Conservation (phyloP, 495 filamentous ascomycete species). For the Halenospora varia region DNA sequence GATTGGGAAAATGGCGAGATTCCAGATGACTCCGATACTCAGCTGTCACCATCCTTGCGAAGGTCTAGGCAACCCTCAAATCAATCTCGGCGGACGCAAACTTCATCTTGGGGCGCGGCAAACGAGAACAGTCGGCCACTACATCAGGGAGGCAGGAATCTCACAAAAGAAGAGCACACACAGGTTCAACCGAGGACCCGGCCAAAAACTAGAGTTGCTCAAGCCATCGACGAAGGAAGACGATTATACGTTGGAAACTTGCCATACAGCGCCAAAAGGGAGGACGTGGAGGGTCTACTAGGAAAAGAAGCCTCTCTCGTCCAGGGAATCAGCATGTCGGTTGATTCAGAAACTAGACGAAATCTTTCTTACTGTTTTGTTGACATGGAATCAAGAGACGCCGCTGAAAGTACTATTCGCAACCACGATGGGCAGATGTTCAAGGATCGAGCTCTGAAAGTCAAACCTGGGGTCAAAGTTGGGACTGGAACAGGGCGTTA, state of each 20-base stretch:
- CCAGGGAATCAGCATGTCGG: conserved; percentile 60
- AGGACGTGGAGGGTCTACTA: conserved; percentile 58
- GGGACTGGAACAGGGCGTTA: conserved; percentile 3
- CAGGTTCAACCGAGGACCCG: not conserved
- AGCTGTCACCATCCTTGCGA: not conserved
- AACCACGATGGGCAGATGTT: conserved; percentile 49
- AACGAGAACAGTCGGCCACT: not conserved
- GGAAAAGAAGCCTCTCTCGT: conserved; percentile 25
- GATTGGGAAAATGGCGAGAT: not conserved
- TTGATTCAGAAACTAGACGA: conserved; percentile 61
- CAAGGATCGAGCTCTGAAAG: conserved; percentile 53
- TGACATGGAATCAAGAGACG: conserved; percentile 52
- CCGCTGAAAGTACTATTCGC: conserved; percentile 52
- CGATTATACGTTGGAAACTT: conserved; percentile 67
- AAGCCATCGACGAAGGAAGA: conserved; percentile 44
- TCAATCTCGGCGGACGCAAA: not conserved
- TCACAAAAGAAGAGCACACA: not conserved
- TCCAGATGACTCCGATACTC: not conserved
- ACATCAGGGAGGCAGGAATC: not conserved
- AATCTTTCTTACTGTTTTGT: conserved; percentile 74
- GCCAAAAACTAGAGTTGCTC: conserved; percentile 21
- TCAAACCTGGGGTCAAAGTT: conserved; percentile 50
- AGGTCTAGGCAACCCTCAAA: not conserved
- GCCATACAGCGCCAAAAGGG: conserved; percentile 57
- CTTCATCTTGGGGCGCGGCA: not conserved